A percentile compares a stretch with the other conserved stretches of the same genome.
phyloP scores from a whole-genome alignment of 202 grass and related monocot genomes.

The Eragrostis tef region DNA sequence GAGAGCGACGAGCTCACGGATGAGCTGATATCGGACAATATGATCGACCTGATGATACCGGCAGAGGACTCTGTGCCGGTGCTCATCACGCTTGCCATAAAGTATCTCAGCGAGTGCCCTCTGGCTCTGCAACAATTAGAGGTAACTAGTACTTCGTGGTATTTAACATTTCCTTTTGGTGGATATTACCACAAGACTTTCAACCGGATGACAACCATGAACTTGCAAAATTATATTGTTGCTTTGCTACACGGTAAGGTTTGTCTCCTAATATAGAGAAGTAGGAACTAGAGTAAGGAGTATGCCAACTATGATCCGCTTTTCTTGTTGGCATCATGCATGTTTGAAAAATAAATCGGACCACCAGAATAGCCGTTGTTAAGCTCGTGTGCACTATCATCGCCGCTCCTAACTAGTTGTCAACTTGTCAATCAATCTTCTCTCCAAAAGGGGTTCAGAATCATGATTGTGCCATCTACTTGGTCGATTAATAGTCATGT shows the following conservation, averaged over 20 bases:
- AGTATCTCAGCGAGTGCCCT: slow-evolving; percentile 90
- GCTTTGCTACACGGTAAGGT: neutral
- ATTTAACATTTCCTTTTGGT: neutral
- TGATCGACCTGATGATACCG: slow-evolving; percentile 98
- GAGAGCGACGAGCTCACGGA: slow-evolving; percentile 70
- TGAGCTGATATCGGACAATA: slow-evolving; percentile 94
- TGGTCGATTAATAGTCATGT: slow-evolving; percentile 29
- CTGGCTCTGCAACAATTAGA: slow-evolving; percentile 76
- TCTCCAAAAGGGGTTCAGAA: neutral
- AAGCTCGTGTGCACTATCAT: slow-evolving; percentile 30
- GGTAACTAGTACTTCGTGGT: slow-evolving; percentile 38
- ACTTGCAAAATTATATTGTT: neutral
- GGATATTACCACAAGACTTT: neutral
- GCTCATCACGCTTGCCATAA: slow-evolving; percentile 88
- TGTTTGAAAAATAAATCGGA: slow-evolving; percentile 4
- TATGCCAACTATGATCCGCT: slow-evolving; percentile 48
- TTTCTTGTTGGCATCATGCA: slow-evolving; percentile 45
- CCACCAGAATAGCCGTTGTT: slow-evolving; percentile 6
- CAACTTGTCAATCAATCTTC: neutral
- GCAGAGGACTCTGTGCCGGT: slow-evolving; percentile 96
- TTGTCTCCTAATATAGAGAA: neutral
- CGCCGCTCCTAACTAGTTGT: neutral
- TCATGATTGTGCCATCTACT: slow-evolving; percentile 40
- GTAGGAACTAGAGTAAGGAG: slow-evolving; percentile 29
- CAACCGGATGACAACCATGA: neutral